These are phyloP conservation scores for Uronychia setigera DNA, from an alignment of 73 alveolate species.

Conservation along the genomic window DNA sequence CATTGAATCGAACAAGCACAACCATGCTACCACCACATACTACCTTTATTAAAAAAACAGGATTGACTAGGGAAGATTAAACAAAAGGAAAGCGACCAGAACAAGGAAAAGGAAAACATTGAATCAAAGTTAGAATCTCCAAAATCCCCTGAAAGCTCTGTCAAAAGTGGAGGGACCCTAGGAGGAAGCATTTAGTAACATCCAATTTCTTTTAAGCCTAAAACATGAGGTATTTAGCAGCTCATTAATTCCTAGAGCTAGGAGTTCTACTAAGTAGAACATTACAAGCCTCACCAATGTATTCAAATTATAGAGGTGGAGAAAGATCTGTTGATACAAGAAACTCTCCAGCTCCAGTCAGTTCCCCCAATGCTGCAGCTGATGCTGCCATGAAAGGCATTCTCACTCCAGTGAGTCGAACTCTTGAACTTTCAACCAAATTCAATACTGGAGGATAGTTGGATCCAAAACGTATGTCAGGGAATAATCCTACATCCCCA, in stretches of 20 bases:
- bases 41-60: slow-evolving; percentile 6
- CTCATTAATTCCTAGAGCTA: background rate
- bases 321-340: background rate
- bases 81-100: too few relatives aligned
- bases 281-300: background rate
- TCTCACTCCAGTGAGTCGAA: background rate
- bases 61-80: background rate
- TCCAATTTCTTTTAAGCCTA: background rate
- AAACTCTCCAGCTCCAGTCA: background rate
- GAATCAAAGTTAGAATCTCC: background rate
- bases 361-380: background rate
- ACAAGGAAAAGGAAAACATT: background rate
- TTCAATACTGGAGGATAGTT: too few relatives aligned
- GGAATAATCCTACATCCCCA: background rate
- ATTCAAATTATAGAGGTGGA: background rate
- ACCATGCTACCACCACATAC: slow-evolving; percentile 65
- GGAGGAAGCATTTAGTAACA: too few relatives aligned
- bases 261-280: background rate
- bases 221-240: background rate
- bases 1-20: slow-evolving; percentile 70
- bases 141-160: background rate
- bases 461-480: too few relatives aligned
- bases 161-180: background rate
- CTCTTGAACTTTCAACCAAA: background rate
- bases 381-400: background rate